Percentiles rank a stretch among this genome's conserved stretches.
phyloP scores from a whole-genome alignment of 1,284 basidiomycete species.

The Meira miltonrushii region DNA sequence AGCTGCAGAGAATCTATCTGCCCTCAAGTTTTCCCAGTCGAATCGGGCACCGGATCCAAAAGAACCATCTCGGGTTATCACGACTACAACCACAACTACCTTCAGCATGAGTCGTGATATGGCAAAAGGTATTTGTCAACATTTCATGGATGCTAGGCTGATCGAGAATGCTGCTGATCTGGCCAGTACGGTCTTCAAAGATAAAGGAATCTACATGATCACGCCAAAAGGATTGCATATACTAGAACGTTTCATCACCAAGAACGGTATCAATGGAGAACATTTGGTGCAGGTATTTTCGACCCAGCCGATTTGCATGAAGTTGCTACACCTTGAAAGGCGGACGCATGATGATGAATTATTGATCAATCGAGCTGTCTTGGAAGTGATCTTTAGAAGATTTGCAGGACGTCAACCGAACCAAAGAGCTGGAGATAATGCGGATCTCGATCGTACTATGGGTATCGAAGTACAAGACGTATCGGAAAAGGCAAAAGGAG shows the following conservation, averaged over 20 bases:
- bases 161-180: constrained; percentile 94
- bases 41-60: constrained; percentile 95
- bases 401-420: constrained; percentile 69
- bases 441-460: constrained; percentile 54
- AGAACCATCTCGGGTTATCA: constrained; percentile 92
- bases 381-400: constrained; percentile 89
- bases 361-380: constrained; percentile 85
- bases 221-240: constrained; percentile 98
- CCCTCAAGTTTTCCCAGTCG: constrained; percentile 97
- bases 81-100: constrained; percentile 97
- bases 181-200: constrained; percentile 83
- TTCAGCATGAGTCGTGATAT: constrained; percentile 99
- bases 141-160: constrained; percentile 96
- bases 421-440: neutral
- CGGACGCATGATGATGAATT: constrained; percentile 91
- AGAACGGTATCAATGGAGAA: constrained; percentile 91
- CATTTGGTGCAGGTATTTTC: constrained; percentile 84
- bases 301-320: constrained; percentile 93
- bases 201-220: constrained; percentile 88
- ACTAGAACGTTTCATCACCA: constrained; percentile 96
- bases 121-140: constrained; percentile 98
- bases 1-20: constrained; percentile 85
- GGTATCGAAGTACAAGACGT: constrained; percentile 60
- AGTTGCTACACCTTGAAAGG: constrained; percentile 91
- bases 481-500: constrained; percentile 48